phyloP scores from a whole-genome alignment of 2,329 filamentous ascomycete genomes.

The Trichoderma sp. region DNA sequence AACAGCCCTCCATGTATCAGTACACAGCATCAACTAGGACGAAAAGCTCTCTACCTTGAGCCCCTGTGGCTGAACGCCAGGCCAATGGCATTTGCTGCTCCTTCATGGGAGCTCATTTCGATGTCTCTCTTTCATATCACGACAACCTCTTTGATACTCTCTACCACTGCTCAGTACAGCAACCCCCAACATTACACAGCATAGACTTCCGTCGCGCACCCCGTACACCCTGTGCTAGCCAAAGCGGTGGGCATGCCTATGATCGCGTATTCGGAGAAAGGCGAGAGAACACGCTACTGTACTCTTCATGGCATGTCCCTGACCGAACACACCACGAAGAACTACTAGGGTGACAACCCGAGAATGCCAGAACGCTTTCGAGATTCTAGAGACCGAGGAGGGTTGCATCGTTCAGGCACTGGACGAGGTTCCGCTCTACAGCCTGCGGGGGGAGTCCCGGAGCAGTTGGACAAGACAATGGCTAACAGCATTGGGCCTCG shows the following conservation, averaged over 20 bases:
- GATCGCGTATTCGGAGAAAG: slow-evolving; percentile 2
- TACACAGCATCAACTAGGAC: not conserved
- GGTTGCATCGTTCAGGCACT: slow-evolving; percentile 18
- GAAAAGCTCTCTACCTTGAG: not conserved
- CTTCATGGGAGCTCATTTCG: not conserved
- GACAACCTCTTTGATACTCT: not conserved
- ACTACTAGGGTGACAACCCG: slow-evolving; percentile 3
- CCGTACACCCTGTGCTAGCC: not conserved
- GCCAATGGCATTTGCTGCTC: not conserved
- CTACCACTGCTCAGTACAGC: not conserved
- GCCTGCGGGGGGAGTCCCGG: not conserved
- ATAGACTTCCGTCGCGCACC: not conserved
- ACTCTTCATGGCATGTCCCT: not conserved
- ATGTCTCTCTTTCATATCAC: slow-evolving; percentile 8
- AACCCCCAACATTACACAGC: not conserved
- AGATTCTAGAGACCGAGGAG: not conserved
- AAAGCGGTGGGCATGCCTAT: not conserved
- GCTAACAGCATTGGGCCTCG: not conserved
- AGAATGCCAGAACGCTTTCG: not conserved
- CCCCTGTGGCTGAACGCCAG: not conserved
- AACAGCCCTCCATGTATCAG: not conserved
- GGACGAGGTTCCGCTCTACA: not conserved
- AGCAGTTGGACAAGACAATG: not conserved
- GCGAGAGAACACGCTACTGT: not conserved
- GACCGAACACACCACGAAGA: not conserved